Evolutionary conservation across 192 early-diverging fungal species (phyloP).

Genomic region (Umbelopsis isabellina): DNA sequence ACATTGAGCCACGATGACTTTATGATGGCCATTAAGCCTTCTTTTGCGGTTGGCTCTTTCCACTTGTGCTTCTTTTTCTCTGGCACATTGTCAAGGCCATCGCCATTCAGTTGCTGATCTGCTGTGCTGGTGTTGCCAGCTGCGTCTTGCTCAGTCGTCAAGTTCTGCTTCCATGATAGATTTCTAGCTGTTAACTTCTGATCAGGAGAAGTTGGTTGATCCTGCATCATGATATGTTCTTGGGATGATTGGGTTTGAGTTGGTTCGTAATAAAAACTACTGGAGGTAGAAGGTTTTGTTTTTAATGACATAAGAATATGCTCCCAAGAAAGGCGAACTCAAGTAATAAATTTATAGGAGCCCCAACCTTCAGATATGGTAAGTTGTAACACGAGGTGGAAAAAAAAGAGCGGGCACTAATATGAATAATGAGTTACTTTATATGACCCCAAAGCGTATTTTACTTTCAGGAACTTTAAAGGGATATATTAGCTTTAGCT

Average conservation of each 20-base stretch:
- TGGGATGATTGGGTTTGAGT: background rate
- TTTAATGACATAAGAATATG: slow-evolving; percentile 1
- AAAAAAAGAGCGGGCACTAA: no score
- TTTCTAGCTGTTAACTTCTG: slow-evolving; percentile 13
- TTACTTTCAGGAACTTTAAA: no score
- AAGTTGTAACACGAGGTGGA: no score
- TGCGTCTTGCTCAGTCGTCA: background rate
- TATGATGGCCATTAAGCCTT: slow-evolving; percentile 22
- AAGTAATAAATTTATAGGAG: no score
- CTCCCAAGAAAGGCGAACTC: no score
- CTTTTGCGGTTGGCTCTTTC: slow-evolving; percentile 10
- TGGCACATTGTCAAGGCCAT: background rate
- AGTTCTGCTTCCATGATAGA: slow-evolving; percentile 6
- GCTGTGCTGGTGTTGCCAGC: background rate
- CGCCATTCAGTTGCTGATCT: background rate
- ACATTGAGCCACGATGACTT: slow-evolving; percentile 67
- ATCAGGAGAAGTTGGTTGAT: slow-evolving; percentile 5
- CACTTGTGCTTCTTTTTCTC: slow-evolving; percentile 1
- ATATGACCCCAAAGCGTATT: no score
- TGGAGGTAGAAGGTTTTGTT: background rate
- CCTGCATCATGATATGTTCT: slow-evolving; percentile 21
- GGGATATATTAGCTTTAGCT: no score
- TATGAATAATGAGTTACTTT: no score
- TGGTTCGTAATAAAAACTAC: background rate
- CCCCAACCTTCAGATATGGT: no score